phyloP scores from a whole-genome alignment of 805 yeast genomes.

The Suhomyces kilbournensis region DNA sequence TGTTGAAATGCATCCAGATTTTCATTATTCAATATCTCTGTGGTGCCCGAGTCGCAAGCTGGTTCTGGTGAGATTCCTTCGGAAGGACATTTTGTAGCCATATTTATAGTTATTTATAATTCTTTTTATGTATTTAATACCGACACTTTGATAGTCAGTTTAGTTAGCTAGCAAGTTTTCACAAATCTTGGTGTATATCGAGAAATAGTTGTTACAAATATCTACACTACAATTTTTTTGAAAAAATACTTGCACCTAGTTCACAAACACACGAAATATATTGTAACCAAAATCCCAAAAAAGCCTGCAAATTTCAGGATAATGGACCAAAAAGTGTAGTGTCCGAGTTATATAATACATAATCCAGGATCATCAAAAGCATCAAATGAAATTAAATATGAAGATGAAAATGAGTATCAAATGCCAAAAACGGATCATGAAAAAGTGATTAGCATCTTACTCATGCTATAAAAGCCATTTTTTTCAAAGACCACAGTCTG shows the following conservation, averaged over 20 bases:
- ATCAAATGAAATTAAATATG: slow-evolving; percentile 1
- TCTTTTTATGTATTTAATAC: background rate
- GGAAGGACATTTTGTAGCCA: background rate
- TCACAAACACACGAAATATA: slow-evolving; percentile 3
- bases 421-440: background rate
- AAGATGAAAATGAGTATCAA: background rate
- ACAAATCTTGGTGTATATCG: background rate
- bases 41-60: background rate
- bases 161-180: background rate
- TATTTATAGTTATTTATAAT: background rate
- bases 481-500: background rate
- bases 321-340: background rate
- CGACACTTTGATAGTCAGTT: background rate
- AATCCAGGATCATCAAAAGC: slow-evolving; percentile 5
- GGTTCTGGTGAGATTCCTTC: background rate
- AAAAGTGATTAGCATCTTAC: background rate
- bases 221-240: background rate
- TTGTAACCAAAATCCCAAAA: slow-evolving; percentile 4
- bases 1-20: background rate
- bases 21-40: background rate
- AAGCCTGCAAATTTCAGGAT: slow-evolving; percentile 2
- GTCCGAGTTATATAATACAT: slow-evolving; percentile 6
- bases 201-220: background rate
- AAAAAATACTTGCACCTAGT: background rate
- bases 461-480: background rate